A percentile compares a stretch with the other conserved stretches of the same genome.
Evolutionary conservation across 805 yeast genomes (phyloP).

Genomic region (Starmerella floris): DNA sequence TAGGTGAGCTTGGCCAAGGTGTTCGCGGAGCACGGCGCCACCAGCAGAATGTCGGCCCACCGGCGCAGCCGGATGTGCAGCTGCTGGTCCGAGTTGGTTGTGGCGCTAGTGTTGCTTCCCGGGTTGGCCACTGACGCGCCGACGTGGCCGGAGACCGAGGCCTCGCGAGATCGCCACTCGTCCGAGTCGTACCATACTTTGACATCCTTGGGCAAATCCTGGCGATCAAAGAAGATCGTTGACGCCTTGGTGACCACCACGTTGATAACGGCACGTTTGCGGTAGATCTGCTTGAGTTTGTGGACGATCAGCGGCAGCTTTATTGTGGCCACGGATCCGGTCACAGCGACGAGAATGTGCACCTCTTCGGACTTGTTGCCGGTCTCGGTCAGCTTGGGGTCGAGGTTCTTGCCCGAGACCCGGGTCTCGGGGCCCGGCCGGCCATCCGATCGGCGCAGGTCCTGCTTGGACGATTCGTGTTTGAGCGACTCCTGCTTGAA

Average conservation of each 20-base stretch:
- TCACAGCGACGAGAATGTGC: slow-evolving; percentile 80
- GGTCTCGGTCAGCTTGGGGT: neutral
- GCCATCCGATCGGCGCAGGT: too few species aligned
- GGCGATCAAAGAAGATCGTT: slow-evolving; percentile 25
- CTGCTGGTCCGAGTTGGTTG: slow-evolving; percentile 60
- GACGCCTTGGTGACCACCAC: slow-evolving; percentile 52
- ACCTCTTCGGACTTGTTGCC: slow-evolving; percentile 44
- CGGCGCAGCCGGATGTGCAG: slow-evolving; percentile 83
- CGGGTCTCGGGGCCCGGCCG: too few species aligned
- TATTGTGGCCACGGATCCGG: slow-evolving; percentile 94
- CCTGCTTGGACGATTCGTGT: too few species aligned
- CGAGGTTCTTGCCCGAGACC: too few species aligned
- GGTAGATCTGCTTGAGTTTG: slow-evolving; percentile 66
- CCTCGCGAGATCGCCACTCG: slow-evolving; percentile 78
- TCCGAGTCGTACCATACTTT: slow-evolving; percentile 86
- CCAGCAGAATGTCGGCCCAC: slow-evolving; percentile 89
- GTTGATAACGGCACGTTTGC: slow-evolving; percentile 63
- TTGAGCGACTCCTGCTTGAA: too few species aligned
- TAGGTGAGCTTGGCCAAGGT: slow-evolving; percentile 76
- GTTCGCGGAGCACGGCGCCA: slow-evolving; percentile 91
- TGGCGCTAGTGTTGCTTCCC: neutral
- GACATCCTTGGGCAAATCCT: slow-evolving; percentile 38
- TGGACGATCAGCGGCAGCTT: slow-evolving; percentile 83
- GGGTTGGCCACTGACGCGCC: neutral
- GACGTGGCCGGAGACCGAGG: neutral